These are phyloP conservation scores for Mortierella polycephala DNA, from an alignment of 371 early-diverging fungal genomes.

Conservation along the genomic window DNA sequence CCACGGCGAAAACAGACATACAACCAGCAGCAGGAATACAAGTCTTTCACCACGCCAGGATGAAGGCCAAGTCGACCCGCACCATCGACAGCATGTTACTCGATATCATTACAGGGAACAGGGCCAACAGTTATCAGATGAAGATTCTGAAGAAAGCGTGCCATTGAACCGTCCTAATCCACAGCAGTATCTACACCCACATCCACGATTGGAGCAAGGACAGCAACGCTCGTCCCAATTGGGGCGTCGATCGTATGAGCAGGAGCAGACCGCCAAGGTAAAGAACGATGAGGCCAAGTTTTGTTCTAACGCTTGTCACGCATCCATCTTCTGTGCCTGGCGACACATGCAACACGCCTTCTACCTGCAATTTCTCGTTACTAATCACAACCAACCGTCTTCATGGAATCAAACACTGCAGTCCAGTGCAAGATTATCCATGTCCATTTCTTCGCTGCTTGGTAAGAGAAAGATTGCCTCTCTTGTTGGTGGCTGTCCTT, in stretches of 20 bases:
- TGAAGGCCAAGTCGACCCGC: background rate
- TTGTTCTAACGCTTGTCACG: too few relatives aligned
- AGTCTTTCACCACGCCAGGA: background rate
- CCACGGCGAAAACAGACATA: background rate
- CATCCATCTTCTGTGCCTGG: too few relatives aligned
- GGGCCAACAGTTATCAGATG: conserved; percentile 22
- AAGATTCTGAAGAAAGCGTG: conserved; percentile 34
- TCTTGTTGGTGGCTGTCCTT: background rate
- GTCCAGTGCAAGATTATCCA: conserved; percentile 19
- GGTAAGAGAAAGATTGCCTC: conserved; percentile 25
- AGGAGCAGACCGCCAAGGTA: conserved; percentile 9
- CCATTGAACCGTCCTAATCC: background rate
- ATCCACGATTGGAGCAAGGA: background rate
- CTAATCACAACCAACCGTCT: background rate
- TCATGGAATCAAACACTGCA: background rate
- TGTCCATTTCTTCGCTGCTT: conserved; percentile 49
- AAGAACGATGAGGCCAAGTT: background rate
- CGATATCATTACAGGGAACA: conserved; percentile 33
- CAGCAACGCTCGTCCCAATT: background rate
- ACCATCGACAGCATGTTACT: conserved; percentile 1
- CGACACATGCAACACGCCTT: too few relatives aligned
- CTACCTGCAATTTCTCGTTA: background rate
- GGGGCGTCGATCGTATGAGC: conserved; percentile 3
- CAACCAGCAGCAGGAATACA: background rate
- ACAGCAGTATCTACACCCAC: background rate